Conservation (phyloP, 2,329 filamentous ascomycete genomes). For the Colletotrichum lupini region DNA sequence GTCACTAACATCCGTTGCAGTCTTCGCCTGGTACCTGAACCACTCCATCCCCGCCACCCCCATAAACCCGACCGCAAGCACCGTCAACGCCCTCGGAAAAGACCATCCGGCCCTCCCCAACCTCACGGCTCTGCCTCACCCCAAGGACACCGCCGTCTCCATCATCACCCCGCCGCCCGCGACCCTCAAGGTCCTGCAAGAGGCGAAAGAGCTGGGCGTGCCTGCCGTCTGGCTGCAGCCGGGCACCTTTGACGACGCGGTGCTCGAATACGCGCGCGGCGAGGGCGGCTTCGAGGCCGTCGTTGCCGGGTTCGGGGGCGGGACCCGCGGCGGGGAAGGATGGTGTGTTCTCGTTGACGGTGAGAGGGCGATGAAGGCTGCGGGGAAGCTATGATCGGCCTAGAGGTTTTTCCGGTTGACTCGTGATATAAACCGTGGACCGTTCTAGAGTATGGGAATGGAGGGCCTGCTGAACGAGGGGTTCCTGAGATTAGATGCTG, state of each 20-base stretch:
- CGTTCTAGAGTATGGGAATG: not conserved
- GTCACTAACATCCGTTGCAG: constrained; percentile 54
- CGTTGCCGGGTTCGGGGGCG: constrained; percentile 72
- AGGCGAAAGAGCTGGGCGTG: constrained; percentile 80
- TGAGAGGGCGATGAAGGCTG: constrained; percentile 69
- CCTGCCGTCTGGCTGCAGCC: constrained; percentile 90
- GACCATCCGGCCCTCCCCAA: constrained; percentile 73
- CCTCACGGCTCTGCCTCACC: constrained; percentile 72
- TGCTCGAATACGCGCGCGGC: constrained; percentile 73
- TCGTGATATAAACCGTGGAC: not conserved
- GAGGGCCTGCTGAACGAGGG: not conserved
- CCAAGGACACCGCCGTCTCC: constrained; percentile 79
- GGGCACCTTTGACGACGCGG: constrained; percentile 83
- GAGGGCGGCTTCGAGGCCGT: constrained; percentile 75
- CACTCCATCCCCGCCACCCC: constrained; percentile 83
- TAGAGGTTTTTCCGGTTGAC: not conserved
- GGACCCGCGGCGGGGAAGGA: constrained; percentile 70
- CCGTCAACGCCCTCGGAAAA: constrained; percentile 63
- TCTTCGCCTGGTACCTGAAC: constrained; percentile 88
- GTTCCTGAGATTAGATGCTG: not conserved
- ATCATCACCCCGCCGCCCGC: constrained; percentile 88
- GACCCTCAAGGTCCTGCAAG: constrained; percentile 78
- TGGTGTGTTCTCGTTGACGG: constrained; percentile 93
- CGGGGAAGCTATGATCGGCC: constrained; percentile 59
- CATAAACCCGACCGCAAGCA: constrained; percentile 78